Conservation (phyloP, 2,329 filamentous ascomycete genomes). For the Helminthosporium solani region DNA sequence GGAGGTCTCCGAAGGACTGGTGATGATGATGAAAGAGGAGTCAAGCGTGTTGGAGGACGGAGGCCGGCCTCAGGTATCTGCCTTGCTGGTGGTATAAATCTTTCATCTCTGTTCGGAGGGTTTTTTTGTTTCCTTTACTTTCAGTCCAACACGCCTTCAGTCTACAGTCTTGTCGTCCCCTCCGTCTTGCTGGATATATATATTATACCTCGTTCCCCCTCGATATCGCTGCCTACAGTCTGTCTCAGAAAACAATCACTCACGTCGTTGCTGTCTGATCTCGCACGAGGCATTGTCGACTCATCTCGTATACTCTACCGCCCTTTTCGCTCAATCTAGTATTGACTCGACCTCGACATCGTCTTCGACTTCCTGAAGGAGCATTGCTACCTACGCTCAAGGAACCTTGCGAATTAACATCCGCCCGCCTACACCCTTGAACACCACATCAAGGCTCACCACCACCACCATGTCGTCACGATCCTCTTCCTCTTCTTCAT, state of each 20-base stretch:
- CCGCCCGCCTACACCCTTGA: constrained; percentile 9
- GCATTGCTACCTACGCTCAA: constrained; percentile 12
- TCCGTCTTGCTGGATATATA: constrained; percentile 15
- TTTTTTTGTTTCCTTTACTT: constrained; percentile 16
- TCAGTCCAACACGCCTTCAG: constrained; percentile 1
- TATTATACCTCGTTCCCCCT: neutral
- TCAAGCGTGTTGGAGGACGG: constrained; percentile 14
- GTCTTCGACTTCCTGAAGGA: constrained; percentile 8
- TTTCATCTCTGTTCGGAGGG: constrained; percentile 4
- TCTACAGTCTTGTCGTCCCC: neutral
- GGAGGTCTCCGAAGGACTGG: constrained; percentile 25
- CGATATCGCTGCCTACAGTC: neutral
- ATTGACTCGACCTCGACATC: neutral
- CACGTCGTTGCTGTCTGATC: constrained; percentile 16
- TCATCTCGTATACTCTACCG: constrained; percentile 6
- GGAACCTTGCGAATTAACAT: constrained; percentile 14
- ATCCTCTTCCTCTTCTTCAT: constrained; percentile 23
- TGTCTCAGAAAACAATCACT: constrained; percentile 5
- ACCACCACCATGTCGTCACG: constrained; percentile 29
- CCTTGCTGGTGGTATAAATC: constrained; percentile 36
- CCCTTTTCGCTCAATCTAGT: neutral
- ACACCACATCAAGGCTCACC: constrained; percentile 9
- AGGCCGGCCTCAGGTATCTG: constrained; percentile 37
- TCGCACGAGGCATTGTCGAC: constrained; percentile 11
- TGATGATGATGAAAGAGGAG: constrained; percentile 10